Evolutionary conservation across 306 rosid genomes (phyloP).

Genomic region (Cicer yamashitae): DNA sequence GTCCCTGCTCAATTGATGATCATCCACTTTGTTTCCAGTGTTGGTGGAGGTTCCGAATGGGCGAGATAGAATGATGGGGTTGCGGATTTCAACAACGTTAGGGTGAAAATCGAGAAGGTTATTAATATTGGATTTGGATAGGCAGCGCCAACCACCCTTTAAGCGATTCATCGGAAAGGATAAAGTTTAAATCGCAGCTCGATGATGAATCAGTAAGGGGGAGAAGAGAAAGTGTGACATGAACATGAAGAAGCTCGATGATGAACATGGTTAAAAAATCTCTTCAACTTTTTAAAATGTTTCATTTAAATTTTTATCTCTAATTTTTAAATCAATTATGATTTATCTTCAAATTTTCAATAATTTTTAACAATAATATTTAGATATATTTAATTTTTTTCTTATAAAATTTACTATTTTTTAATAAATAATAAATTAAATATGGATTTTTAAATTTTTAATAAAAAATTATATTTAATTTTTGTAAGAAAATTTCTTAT

Average conservation of each 20-base stretch:
- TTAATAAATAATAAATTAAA: too few species aligned
- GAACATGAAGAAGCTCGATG: not conserved
- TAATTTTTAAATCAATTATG: too few species aligned
- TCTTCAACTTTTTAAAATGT: too few species aligned
- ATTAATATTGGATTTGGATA: constrained; percentile 40
- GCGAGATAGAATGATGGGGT: constrained; percentile 37
- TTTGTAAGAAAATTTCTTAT: too few species aligned
- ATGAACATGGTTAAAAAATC: too few species aligned
- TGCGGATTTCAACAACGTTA: constrained; percentile 28
- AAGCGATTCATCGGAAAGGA: constrained; percentile 41
- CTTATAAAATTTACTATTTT: too few species aligned
- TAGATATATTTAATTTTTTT: too few species aligned
- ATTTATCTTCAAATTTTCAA: too few species aligned
- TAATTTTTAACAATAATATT: too few species aligned
- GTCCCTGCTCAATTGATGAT: constrained; percentile 57
- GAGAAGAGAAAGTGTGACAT: not conserved
- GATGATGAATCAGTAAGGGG: not conserved
- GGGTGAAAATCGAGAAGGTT: constrained; percentile 22
- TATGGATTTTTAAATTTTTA: too few species aligned
- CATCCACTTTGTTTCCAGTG: constrained; percentile 37
- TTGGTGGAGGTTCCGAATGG: constrained; percentile 50
- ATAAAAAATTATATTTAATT: too few species aligned
- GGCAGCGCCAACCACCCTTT: constrained; percentile 40
- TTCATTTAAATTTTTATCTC: too few species aligned
- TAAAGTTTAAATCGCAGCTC: not conserved